phyloP scores from a whole-genome alignment of 805 yeast genomes.

The Grigorovia yakushimaensis region DNA sequence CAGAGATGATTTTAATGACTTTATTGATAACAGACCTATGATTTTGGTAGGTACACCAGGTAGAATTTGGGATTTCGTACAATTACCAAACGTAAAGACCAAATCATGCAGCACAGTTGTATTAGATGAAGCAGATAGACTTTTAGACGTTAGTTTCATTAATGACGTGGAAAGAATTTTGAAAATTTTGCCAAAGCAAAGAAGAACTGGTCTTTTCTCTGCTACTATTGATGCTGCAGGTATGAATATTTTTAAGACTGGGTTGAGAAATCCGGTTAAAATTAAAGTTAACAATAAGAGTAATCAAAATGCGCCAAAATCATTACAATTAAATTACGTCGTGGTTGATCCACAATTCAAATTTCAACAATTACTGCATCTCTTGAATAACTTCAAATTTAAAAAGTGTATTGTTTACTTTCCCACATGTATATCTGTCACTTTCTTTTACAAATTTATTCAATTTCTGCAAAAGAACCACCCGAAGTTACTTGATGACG shows the following conservation, averaged over 20 bases:
- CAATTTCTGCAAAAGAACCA: conserved; percentile 29
- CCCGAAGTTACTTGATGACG: conserved; percentile 11
- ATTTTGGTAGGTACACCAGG: conserved; percentile 91
- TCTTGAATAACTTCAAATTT: conserved; percentile 46
- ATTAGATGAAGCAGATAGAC: conserved; percentile 87
- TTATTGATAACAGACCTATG: conserved; percentile 49
- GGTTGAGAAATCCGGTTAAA: conserved; percentile 88
- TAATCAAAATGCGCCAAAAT: conserved; percentile 40
- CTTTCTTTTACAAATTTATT: conserved; percentile 58
- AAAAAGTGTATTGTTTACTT: conserved; percentile 83
- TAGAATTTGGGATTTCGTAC: conserved; percentile 63
- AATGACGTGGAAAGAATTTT: conserved; percentile 60
- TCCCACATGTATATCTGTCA: conserved; percentile 82
- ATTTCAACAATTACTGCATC: conserved; percentile 44
- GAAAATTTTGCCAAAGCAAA: conserved; percentile 70
- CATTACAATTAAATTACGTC: conserved; percentile 53
- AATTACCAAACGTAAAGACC: conserved; percentile 47
- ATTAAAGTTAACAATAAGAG: conserved; percentile 58
- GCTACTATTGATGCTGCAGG: conserved; percentile 88
- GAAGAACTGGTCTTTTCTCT: conserved; percentile 87
- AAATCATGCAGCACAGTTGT: conserved; percentile 62
- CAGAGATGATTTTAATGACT: conserved; percentile 61
- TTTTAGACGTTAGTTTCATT: conserved; percentile 69
- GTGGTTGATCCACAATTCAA: conserved; percentile 52
- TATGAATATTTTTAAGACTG: conserved; percentile 67